These are phyloP conservation scores for Fusarium keratoplasticum DNA, from an alignment of 2,329 filamentous ascomycete genomes.

Conservation along the genomic window DNA sequence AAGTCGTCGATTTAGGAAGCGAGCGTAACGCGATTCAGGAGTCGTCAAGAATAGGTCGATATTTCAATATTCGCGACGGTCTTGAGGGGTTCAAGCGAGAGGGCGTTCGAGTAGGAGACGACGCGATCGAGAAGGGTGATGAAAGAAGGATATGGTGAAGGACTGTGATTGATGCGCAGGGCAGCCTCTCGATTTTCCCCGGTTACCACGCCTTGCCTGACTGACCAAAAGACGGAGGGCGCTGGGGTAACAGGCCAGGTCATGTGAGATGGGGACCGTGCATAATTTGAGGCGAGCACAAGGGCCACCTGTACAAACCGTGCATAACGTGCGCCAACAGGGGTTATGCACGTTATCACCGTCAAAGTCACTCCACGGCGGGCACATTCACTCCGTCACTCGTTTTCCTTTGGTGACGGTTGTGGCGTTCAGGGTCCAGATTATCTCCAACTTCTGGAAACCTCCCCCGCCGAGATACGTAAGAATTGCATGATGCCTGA, in stretches of 20 bases:
- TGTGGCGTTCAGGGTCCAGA: conserved; percentile 25
- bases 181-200: conserved; percentile 34
- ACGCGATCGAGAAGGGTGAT: conserved; percentile 32
- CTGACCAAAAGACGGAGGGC: conserved; percentile 10
- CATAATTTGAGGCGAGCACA: conserved; percentile 35
- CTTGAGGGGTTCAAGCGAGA: not conserved
- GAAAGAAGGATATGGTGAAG: conserved; percentile 27
- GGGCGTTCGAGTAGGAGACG: conserved; percentile 6
- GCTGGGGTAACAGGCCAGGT: conserved; percentile 41
- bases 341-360: conserved; percentile 1
- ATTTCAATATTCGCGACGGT: conserved; percentile 5
- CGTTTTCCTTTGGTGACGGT: not conserved
- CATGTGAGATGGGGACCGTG: conserved; percentile 46
- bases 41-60: conserved; percentile 3
- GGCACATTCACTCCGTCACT: not conserved
- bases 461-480: not conserved
- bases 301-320: not conserved
- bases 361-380: not conserved
- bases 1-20: conserved; percentile 7
- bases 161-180: conserved; percentile 34
- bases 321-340: conserved; percentile 4
- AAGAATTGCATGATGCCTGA: not conserved
- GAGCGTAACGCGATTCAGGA: conserved; percentile 19
- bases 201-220: conserved; percentile 9
- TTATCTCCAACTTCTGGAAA: not conserved